phyloP scores from a whole-genome alignment of 192 early-diverging fungal species.

The Anaeromyces robustus region DNA sequence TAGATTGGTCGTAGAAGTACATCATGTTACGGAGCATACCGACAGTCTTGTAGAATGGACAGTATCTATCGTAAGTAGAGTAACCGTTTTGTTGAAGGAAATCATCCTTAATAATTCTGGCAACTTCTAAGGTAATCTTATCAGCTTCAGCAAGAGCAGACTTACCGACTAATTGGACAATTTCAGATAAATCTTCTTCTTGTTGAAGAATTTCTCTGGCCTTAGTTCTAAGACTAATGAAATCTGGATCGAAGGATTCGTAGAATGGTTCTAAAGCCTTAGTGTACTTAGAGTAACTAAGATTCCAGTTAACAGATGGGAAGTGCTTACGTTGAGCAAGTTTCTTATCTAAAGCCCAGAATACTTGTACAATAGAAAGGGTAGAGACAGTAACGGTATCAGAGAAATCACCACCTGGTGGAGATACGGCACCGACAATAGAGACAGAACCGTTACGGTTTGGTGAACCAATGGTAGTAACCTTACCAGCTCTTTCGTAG shows the following conservation, averaged over 20 bases:
- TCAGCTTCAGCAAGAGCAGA: slow-evolving; percentile 79
- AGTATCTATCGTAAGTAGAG: slow-evolving; percentile 95
- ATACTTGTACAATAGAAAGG: slow-evolving; percentile 97
- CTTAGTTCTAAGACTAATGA: slow-evolving; percentile 75
- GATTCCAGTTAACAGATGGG: slow-evolving; percentile 98
- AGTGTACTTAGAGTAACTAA: slow-evolving; percentile 95
- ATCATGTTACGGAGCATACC: slow-evolving; percentile 98
- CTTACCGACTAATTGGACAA: slow-evolving; percentile 99
- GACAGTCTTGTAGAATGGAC: slow-evolving; percentile 99
- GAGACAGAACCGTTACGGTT: slow-evolving; percentile 82
- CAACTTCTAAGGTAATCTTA: slow-evolving; percentile 97
- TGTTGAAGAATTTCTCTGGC: slow-evolving; percentile 96
- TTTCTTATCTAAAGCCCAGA: slow-evolving; percentile 99
- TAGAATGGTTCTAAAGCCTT: slow-evolving; percentile 94
- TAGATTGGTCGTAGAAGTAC: slow-evolving; percentile 86
- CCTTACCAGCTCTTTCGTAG: slow-evolving; percentile 98
- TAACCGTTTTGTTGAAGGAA: slow-evolving; percentile 99
- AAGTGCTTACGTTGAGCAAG: slow-evolving; percentile 99
- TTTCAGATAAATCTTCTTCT: slow-evolving; percentile 96
- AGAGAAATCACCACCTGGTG: slow-evolving; percentile 98
- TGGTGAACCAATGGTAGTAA: slow-evolving; percentile 90
- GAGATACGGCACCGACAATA: slow-evolving; percentile 98
- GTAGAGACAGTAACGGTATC: slow-evolving; percentile 97
- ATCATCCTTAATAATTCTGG: slow-evolving; percentile 97
- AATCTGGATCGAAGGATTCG: slow-evolving; percentile 88